Conservation (phyloP, 2,329 filamentous ascomycete genomes). For the Trichoderma sp. region DNA sequence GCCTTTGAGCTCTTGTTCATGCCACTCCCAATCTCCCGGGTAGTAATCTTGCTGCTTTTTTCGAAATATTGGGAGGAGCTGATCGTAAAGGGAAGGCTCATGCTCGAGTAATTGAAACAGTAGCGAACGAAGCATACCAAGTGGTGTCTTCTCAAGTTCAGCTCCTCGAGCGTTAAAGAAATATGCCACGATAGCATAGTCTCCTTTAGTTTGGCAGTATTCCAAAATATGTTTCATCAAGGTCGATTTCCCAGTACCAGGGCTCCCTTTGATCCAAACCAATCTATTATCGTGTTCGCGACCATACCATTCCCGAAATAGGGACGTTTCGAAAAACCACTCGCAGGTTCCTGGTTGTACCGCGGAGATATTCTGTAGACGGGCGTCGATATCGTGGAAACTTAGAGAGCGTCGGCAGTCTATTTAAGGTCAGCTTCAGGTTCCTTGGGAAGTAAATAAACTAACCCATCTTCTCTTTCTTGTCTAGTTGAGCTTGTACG, state of each 20-base stretch:
- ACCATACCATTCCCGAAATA: neutral
- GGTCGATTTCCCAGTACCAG: neutral
- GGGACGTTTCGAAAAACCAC: neutral
- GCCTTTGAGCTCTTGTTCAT: neutral
- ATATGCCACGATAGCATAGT: neutral
- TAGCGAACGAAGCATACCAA: neutral
- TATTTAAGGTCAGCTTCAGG: neutral
- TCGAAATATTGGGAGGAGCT: neutral
- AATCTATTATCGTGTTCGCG: neutral
- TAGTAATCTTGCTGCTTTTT: neutral
- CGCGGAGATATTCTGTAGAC: neutral
- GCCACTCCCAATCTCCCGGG: neutral
- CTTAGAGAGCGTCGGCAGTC: neutral
- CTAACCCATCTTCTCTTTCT: neutral
- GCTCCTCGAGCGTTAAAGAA: neutral
- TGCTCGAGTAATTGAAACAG: neutral
- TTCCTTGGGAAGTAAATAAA: neutral
- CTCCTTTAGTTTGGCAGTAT: neutral
- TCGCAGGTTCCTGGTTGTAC: neutral
- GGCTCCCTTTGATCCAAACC: neutral
- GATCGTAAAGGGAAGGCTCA: neutral
- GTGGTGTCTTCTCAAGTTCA: neutral
- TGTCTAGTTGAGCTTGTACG: neutral
- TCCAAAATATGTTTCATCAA: neutral
- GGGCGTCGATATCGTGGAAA: neutral